Percentiles rank a stretch among this genome's conserved stretches.
Evolutionary conservation across 1,284 basidiomycete species (phyloP).

Genomic region (Cutaneotrichosporon cavernicola): DNA sequence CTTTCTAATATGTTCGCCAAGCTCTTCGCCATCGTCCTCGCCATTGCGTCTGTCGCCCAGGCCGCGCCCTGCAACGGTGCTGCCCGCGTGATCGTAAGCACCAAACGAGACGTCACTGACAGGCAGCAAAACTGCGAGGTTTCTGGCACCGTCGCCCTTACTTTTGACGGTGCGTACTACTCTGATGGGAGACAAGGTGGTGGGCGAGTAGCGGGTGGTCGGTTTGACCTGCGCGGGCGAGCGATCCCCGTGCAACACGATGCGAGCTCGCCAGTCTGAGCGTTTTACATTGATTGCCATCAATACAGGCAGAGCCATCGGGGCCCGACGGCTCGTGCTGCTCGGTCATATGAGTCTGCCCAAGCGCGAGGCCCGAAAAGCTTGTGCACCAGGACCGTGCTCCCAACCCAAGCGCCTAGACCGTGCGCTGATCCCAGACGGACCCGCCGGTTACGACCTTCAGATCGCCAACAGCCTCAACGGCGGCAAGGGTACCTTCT

Average conservation of each 20-base stretch:
- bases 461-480: conserved; percentile 55
- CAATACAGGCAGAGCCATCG: background rate
- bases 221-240: background rate
- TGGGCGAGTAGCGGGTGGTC: too few relatives aligned
- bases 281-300: too few relatives aligned
- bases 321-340: background rate
- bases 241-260: background rate
- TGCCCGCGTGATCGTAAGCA: conserved; percentile 30
- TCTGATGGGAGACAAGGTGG: background rate
- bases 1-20: conserved; percentile 17
- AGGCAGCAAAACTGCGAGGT: conserved; percentile 38
- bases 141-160: conserved; percentile 54
- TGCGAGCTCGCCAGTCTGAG: too few relatives aligned
- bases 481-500: conserved; percentile 60
- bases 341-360: too few relatives aligned
- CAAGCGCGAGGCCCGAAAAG: too few relatives aligned
- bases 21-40: conserved; percentile 23
- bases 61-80: conserved; percentile 23
- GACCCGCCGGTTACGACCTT: conserved; percentile 55
- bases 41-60: conserved; percentile 23
- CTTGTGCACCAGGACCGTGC: too few relatives aligned
- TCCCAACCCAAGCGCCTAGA: too few relatives aligned
- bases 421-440: conserved; percentile 49
- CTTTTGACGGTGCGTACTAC: conserved; percentile 55
- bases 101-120: background rate